Evolutionary conservation across 2,329 filamentous ascomycete genomes (phyloP).

Genomic region (Fusarium devonianum): DNA sequence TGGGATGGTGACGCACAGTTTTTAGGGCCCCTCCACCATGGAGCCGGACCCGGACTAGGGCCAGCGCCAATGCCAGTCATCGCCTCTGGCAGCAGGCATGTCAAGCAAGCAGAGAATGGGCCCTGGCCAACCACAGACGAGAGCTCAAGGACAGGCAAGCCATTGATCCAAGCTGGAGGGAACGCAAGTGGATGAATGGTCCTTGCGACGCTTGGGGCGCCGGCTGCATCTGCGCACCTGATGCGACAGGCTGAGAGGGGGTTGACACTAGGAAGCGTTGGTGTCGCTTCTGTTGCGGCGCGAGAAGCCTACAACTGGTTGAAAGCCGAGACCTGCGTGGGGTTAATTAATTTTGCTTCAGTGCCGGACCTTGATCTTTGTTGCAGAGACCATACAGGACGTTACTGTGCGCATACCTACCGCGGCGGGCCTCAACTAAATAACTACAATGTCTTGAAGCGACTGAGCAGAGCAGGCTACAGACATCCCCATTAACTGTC

Average conservation of each 20-base stretch:
- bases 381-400: too few species aligned
- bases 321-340: constrained; percentile 16
- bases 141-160: constrained; percentile 12
- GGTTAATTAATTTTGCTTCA: constrained; percentile 1
- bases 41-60: constrained; percentile 39
- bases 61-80: constrained; percentile 44
- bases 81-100: constrained; percentile 37
- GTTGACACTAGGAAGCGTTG: constrained; percentile 1
- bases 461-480: constrained; percentile 15
- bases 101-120: constrained; percentile 13
- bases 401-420: too few species aligned
- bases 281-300: constrained; percentile 21
- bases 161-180: constrained; percentile 23
- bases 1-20: constrained; percentile 43
- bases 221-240: constrained; percentile 30
- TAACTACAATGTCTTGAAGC: too few species aligned
- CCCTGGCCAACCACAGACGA: constrained; percentile 13
- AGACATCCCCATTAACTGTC: constrained; percentile 10
- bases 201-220: constrained; percentile 2
- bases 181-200: constrained; percentile 6
- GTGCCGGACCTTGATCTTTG: too few species aligned
- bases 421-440: too few species aligned
- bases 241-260: constrained; percentile 14
- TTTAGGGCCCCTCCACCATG: constrained; percentile 38
- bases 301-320: constrained; percentile 14